Conservation (phyloP, 495 filamentous ascomycete genomes). For the Aspergillus funiculosus region DNA sequence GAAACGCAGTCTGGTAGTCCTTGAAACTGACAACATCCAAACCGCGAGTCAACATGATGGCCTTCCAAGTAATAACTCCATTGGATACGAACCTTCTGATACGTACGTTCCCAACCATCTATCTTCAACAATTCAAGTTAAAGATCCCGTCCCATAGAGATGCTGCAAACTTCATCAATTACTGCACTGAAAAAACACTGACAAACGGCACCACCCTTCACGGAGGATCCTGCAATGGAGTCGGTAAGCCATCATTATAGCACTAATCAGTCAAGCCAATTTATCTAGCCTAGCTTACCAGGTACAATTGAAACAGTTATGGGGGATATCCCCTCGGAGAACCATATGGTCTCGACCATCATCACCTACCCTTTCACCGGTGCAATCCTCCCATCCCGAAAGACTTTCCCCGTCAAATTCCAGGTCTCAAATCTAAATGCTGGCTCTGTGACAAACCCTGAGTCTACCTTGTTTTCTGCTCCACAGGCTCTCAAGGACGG, state of each 20-base stretch:
- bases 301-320: background rate
- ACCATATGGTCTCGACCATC: conserved; percentile 4
- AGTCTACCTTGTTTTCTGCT: conserved; percentile 3
- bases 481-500: conserved; percentile 5
- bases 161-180: conserved; percentile 10
- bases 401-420: conserved; percentile 1
- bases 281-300: background rate
- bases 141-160: conserved; percentile 1
- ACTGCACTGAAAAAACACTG: background rate
- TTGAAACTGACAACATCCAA: conserved; percentile 9
- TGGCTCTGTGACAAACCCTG: conserved; percentile 6
- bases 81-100: conserved; percentile 3
- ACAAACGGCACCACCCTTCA: background rate
- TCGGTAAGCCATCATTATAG: background rate
- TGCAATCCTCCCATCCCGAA: background rate
- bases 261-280: background rate
- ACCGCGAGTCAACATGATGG: conserved; percentile 9
- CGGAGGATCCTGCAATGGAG: conserved; percentile 3
- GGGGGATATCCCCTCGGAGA: conserved; percentile 4
- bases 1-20: conserved; percentile 6
- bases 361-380: background rate
- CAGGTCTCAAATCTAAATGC: background rate
- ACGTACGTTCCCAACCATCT: background rate
- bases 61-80: conserved; percentile 3
- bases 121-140: background rate